Base-by-base conservation (phyloP, 2,329 filamentous ascomycete species). In the Aspergillus pseudotamarii region DNA sequence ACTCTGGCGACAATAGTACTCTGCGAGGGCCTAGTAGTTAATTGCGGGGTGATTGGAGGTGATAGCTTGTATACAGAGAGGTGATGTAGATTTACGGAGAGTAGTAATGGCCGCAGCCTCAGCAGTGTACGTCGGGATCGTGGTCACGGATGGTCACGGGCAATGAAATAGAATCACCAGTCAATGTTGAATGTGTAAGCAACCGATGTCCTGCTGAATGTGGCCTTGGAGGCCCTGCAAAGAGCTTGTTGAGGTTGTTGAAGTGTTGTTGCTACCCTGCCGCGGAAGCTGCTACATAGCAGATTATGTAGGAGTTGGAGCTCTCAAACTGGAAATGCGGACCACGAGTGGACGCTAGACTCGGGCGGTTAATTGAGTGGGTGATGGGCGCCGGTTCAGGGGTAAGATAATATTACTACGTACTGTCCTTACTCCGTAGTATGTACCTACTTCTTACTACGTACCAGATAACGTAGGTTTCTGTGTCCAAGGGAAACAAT, bases 271-370 rank as follows among this genome's bases (percentile, higher is more conserved):
- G 62, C 58, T 68, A 58, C 68, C 69, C 72, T 74, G 73, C 67
- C 70, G 73, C 71, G 63, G 69, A 64, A 65, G 63, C 66, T 76
- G 76, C 70, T 75, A 76, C 75, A 78, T 78, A 71, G 68, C 73
- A 48, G 43, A 23, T 74, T 63, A 64, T 59, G 64, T 61, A 66
- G 59, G 60, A 65, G 63, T 66, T 53, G 55, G 62, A 61, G 67
- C 67, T 64, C 61, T 64, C 61, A 54, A 60, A 60, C 36, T 57
- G 50, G 60, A 64, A 61, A 59, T 56, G 62, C 48, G 61, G 53
- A 58, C 60, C 45, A 59, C 28, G 58, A 61, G 50, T 67, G 43
- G 61, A 59, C 65, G 64, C 66, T 68, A 68, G 50, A 63, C 55
- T 58, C 54, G 60, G 58, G 56, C 58, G 65, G 65, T 63, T 64